These are phyloP conservation scores for Pichia phayaonensis DNA, from an alignment of 805 yeast genomes.

Conservation along the genomic window DNA sequence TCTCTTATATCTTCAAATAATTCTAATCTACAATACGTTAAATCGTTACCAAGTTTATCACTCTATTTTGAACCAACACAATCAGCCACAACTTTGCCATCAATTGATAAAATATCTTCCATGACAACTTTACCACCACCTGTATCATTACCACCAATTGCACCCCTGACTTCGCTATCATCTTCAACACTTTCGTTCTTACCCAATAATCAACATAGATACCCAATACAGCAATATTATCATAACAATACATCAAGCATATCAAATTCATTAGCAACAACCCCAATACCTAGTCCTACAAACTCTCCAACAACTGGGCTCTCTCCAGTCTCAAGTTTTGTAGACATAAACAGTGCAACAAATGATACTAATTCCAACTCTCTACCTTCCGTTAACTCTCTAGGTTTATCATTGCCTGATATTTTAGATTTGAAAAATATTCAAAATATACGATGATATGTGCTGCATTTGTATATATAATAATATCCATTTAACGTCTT, in stretches of 20 bases:
- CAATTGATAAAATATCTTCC: conserved; percentile 4
- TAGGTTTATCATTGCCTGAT: conserved; percentile 43
- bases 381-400: conserved; percentile 43
- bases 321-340: neutral
- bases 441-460: neutral
- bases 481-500: no score
- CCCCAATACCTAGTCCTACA: conserved; percentile 31
- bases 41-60: conserved; percentile 44
- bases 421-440: conserved; percentile 22
- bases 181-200: neutral
- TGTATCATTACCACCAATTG: conserved; percentile 7
- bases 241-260: neutral
- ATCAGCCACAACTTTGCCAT: neutral
- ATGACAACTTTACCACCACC: conserved; percentile 6
- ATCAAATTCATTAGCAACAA: conserved; percentile 24
- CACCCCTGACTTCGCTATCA: neutral
- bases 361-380: conserved; percentile 8
- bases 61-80: conserved; percentile 33
- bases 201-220: conserved; percentile 11
- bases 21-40: conserved; percentile 32
- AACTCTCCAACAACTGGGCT: conserved; percentile 30
- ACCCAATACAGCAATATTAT: conserved; percentile 8
- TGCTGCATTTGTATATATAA: no score
- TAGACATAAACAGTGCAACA: neutral
- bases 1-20: conserved; percentile 7